Evolutionary conservation across 805 yeast species (phyloP), one percentile per base, ranked within the genome.

Genomic region (Candida arabinofermentans): DNA sequence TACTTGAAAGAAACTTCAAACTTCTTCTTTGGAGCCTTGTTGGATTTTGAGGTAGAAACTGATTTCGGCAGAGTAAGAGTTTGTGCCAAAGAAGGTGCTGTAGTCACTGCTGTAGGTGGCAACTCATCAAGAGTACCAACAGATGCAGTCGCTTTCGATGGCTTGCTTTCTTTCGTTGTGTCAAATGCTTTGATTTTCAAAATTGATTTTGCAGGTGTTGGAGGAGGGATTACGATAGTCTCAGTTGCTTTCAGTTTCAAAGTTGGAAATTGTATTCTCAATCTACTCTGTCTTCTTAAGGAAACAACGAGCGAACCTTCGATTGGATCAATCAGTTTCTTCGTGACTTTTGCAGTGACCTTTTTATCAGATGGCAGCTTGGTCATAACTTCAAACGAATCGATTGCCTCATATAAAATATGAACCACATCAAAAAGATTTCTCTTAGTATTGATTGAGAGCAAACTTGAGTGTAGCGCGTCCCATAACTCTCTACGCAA

Each of bases 291-390:
- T 44, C 87, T 66, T 48, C 72, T 81, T 16, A 88, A 64, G 5
- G 52, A 35, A 22, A 59, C 41, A 21, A 74, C 67, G n/a, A 87
- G 65, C 30, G 67, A 67, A 3, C 81, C 81, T 3, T 36, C 30
- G 2, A 39, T 39, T 3, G 48, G 42, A 3, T 54, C 52, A 9
- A 48, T 17, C 2, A 43, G 39, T 26, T 50, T 52, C 22, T 44
- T 48, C 5, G 70, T 48, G 39, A 75, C 52, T 48, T 71, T 74
- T 0, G 88, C 86, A 7, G 75, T 77, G 19, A 93, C 66, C 49
- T 77, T 78, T 56, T 77, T 81, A 39, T 79, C 79, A 49, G 80
- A 72, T 3, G 96, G 96, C 12, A 80, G 64, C 5, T 79, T 74
- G 18, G 89, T 64, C 3, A 66, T 72, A 2, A 88, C 88, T n/a